Conservation (phyloP, 1,284 basidiomycete genomes). For the Cryptococcus depauperatus region DNA sequence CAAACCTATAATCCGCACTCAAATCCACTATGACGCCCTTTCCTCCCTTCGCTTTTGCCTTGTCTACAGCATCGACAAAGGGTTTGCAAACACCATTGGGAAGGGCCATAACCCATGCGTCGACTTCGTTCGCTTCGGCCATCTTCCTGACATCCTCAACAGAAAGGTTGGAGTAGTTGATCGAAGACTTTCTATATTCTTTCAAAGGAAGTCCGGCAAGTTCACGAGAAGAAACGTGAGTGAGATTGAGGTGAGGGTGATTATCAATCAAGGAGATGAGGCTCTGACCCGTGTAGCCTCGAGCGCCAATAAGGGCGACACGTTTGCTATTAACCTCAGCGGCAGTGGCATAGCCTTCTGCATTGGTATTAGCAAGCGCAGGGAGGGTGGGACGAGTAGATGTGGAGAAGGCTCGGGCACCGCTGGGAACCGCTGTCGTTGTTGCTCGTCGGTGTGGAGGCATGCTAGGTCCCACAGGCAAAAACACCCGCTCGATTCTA, state of each 20-base stretch:
- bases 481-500: conserved; percentile 75
- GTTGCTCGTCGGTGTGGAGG: conserved; percentile 54
- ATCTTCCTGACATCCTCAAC: conserved; percentile 69
- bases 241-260: conserved; percentile 80
- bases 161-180: conserved; percentile 74
- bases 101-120: conserved; percentile 96
- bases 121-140: conserved; percentile 79
- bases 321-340: conserved; percentile 65
- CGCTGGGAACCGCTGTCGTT: conserved; percentile 43
- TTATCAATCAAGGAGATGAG: conserved; percentile 73
- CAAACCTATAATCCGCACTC: conserved; percentile 91
- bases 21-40: conserved; percentile 77
- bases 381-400: conserved; percentile 50
- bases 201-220: conserved; percentile 74
- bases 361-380: conserved; percentile 48
- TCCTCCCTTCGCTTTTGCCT: conserved; percentile 53
- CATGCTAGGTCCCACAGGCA: conserved; percentile 79
- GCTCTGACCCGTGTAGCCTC: conserved; percentile 88
- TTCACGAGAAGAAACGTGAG: conserved; percentile 93
- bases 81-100: conserved; percentile 96
- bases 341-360: conserved; percentile 47
- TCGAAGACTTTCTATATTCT: conserved; percentile 69
- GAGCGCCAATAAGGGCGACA: conserved; percentile 89
- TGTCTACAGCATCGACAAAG: conserved; percentile 92
- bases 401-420: conserved; percentile 63